A percentile compares a stretch with the other conserved stretches of the same genome.
phyloP scores from a whole-genome alignment of 768 basidiomycete genomes.

The Harrya chromipes region DNA sequence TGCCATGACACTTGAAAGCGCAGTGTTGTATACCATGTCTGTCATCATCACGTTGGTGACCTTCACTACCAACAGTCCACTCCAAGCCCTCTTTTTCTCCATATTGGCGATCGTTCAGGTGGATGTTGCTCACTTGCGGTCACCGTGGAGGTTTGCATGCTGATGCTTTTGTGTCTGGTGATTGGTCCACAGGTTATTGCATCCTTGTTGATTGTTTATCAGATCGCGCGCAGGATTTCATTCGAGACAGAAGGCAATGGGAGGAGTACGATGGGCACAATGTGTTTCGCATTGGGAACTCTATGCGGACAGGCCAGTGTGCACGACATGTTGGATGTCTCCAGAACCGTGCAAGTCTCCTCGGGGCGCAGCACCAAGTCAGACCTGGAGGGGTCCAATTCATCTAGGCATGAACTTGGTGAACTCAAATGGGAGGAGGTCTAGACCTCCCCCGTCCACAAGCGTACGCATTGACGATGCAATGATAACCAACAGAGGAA shows the following conservation, averaged over 20 bases:
- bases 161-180: no score
- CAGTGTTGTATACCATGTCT: constrained; percentile 14
- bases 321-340: constrained; percentile 1
- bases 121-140: no score
- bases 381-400: constrained; percentile 3
- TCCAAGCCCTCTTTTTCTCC: constrained; percentile 24
- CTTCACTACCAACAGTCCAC: constrained; percentile 20
- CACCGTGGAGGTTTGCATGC: no score
- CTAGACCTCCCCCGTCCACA: no score
- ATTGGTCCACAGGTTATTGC: constrained; percentile 11
- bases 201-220: constrained; percentile 19
- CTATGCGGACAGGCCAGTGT: no score
- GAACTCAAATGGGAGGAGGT: constrained; percentile 7
- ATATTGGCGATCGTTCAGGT: constrained; percentile 23
- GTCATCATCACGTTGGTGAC: constrained; percentile 9
- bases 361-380: constrained; percentile 1
- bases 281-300: constrained; percentile 11
- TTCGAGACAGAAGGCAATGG: constrained; percentile 15
- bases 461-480: no score
- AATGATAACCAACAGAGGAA: no score
- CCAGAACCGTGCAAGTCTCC: constrained; percentile 8
- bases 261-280: background rate
- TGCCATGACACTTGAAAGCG: constrained; percentile 27
- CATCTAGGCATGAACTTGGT: constrained; percentile 15
- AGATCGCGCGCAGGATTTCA: constrained; percentile 19